These are phyloP conservation scores for Schwanniomyces yamadae DNA, from an alignment of 805 yeast genomes.

Conservation along the genomic window DNA sequence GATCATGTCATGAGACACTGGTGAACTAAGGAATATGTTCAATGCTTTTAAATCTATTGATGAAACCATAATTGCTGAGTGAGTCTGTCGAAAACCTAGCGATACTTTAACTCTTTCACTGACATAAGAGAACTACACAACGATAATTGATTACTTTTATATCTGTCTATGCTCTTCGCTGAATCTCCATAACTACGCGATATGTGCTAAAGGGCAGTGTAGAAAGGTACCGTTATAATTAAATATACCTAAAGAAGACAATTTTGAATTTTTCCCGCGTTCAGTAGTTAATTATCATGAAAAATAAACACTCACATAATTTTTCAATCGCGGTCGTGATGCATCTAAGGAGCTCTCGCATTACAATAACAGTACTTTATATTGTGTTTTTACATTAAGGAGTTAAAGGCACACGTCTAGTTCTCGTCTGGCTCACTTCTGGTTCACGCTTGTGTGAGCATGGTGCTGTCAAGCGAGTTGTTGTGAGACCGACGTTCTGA, in stretches of 20 bases:
- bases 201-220: conserved; percentile 2
- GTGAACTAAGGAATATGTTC: conserved; percentile 56
- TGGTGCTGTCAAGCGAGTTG: no score
- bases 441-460: no score
- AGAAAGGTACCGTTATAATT: not conserved
- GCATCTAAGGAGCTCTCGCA: conserved; percentile 3
- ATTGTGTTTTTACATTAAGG: no score
- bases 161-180: no score
- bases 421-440: no score
- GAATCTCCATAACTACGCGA: conserved; percentile 1
- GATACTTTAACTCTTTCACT: no score
- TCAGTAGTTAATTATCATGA: not conserved
- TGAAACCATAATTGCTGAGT: conserved; percentile 5
- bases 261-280: not conserved
- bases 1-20: conserved; percentile 74
- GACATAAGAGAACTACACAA: no score
- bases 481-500: no score
- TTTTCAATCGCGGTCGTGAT: conserved; percentile 2
- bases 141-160: no score
- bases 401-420: no score
- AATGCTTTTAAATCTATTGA: conserved; percentile 50
- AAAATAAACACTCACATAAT: not conserved
- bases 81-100: no score
- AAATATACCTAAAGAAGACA: conserved; percentile 1
- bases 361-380: no score